Conservation (phyloP, 2,329 filamentous ascomycete species). For the Hypoxylon sp. region DNA sequence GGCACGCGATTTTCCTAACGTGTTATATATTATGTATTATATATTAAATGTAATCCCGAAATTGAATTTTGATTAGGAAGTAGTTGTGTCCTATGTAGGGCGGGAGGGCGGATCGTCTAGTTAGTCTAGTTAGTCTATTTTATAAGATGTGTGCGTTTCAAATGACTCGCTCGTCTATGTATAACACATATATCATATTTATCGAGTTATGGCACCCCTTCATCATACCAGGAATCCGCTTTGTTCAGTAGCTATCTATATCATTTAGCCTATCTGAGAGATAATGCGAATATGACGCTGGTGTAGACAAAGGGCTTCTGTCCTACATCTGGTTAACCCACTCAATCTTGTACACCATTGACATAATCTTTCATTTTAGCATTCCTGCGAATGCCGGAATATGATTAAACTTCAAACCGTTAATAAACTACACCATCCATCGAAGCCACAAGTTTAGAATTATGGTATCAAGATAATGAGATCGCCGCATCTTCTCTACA, state of each 20-base stretch:
- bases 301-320: conserved; percentile 3
- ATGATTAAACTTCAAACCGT: not conserved
- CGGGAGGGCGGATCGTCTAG: too few relatives aligned
- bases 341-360: not conserved
- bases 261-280: not conserved
- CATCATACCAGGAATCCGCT: conserved; percentile 9
- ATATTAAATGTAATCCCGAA: too few relatives aligned
- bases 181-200: not conserved
- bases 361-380: not conserved
- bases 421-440: not conserved
- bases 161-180: too few relatives aligned
- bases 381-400: not conserved
- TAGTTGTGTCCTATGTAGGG: not conserved
- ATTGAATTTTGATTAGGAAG: too few relatives aligned
- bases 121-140: too few relatives aligned
- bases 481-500: not conserved
- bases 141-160: too few relatives aligned
- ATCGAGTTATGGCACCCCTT: not conserved
- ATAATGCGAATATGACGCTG: not conserved
- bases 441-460: not conserved
- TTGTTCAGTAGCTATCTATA: conserved; percentile 17
- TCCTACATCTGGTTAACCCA: not conserved
- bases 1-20: too few relatives aligned
- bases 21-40: too few relatives aligned
- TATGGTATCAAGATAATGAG: not conserved